phyloP scores from a whole-genome alignment of 2,329 filamentous ascomycete genomes.

The Acrodontium crateriforme region DNA sequence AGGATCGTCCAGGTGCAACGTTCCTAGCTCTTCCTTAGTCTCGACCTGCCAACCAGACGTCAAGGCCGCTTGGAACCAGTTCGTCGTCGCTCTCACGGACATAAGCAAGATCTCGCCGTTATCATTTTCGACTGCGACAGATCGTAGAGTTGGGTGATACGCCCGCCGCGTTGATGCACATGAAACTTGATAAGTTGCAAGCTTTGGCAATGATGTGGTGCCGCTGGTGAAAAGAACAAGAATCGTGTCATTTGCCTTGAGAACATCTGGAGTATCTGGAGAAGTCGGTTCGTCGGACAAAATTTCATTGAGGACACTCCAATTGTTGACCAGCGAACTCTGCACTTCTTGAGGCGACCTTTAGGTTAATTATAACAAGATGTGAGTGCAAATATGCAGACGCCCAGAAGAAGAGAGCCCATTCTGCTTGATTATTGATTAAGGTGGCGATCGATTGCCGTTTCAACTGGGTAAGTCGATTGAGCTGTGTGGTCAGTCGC shows the following conservation, averaged over 20 bases:
- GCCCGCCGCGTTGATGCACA: constrained; percentile 25
- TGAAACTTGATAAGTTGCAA: constrained; percentile 27
- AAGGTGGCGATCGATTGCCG: constrained; percentile 17
- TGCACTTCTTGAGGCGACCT: constrained; percentile 15
- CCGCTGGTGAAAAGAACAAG: constrained; percentile 38
- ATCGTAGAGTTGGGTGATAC: constrained; percentile 18
- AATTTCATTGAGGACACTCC: constrained; percentile 14
- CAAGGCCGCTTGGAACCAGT: constrained; percentile 17
- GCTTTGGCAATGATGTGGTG: constrained; percentile 36
- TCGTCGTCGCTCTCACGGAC: constrained; percentile 13
- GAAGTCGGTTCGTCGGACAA: constrained; percentile 20
- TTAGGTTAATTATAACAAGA: constrained; percentile 20
- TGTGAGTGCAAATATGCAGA: constrained; percentile 20
- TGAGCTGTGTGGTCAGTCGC: constrained; percentile 17
- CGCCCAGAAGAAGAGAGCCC: constrained; percentile 21
- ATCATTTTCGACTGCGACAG: constrained; percentile 14
- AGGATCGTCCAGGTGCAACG: constrained; percentile 15
- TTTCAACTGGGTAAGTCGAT: constrained; percentile 18
- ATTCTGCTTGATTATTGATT: constrained; percentile 22
- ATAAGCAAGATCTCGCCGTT: constrained; percentile 17
- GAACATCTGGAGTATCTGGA: constrained; percentile 18
- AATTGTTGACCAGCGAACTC: constrained; percentile 16
- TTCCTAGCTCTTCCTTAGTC: constrained; percentile 17
- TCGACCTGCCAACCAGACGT: constrained; percentile 18
- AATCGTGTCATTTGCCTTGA: constrained; percentile 18